Evolutionary conservation across 176 grass and related monocot genomes (phyloP), one percentile per base, ranked within the genome.

Genomic region (Musa itinerans): DNA sequence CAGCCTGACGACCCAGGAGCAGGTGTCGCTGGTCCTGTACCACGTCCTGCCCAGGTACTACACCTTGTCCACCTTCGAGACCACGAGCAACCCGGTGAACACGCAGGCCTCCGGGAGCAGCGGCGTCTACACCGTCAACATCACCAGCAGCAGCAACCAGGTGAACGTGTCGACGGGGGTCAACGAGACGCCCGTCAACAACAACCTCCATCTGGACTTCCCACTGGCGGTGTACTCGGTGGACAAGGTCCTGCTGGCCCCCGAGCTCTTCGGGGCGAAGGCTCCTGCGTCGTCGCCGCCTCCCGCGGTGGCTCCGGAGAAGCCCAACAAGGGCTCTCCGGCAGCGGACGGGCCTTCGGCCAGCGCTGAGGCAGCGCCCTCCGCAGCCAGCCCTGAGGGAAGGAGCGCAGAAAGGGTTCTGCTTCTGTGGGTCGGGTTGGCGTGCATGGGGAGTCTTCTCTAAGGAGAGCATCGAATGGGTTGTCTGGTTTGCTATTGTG

Each of bases 41-140:
- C 90, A 92, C 21, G 81, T 92, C 51, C 78, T 92, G 17, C 89
- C 89, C 0, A 74, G 83, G 5, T 92, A 70, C 83, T 89, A 86
- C 86, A 89, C 67, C 58, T 26, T 76, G 22, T 5, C 81, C 23
- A 80, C 82, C 69, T 92, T 92, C 63, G 66, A 72, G 59, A 92
- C 86, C 21, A 66, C 75, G 8, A 92, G 89, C 81, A 92, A 92
- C 83, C 89, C 89, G 63, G 74, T 92, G 65, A 82, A 61, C 65
- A 92, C 89, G 12, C 83, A 92, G 78, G 86, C 86, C 10, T 89
- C 89, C n/a, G 86, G 86, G 49, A 70, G 65, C 54, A 74, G 67
- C 51, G 83, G 89, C 73, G 81, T 78, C 9, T 85, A 92, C 82
- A 84, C 67, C 2, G 59, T 92, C 71, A 89, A 92, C 71, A 80